phyloP scores from a whole-genome alignment of 2,329 filamentous ascomycete species.

The Exophiala lecanii-corni region DNA sequence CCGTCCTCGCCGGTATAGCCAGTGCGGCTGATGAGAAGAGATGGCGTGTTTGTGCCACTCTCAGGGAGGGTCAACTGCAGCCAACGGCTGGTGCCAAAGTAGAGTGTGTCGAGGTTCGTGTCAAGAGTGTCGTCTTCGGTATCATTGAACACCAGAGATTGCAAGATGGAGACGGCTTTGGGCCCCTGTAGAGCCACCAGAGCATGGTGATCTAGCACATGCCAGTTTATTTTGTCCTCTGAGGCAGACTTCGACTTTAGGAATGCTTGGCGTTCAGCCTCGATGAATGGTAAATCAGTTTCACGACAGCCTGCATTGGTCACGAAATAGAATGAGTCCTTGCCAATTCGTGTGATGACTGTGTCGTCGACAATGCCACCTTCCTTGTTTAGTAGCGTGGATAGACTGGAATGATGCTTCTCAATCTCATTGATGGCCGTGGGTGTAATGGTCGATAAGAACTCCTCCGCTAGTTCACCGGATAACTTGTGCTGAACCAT shows the following conservation, averaged over 20 bases:
- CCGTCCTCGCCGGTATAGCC: constrained; percentile 98
- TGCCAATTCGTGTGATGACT: constrained; percentile 74
- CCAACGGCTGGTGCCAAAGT: constrained; percentile 73
- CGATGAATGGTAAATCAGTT: constrained; percentile 78
- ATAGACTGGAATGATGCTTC: constrained; percentile 70
- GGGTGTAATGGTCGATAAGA: constrained; percentile 81
- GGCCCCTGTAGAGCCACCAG: constrained; percentile 90
- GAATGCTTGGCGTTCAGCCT: constrained; percentile 61
- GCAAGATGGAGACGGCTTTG: constrained; percentile 64
- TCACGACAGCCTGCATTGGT: constrained; percentile 90
- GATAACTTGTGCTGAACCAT: constrained; percentile 87
- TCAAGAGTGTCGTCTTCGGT: constrained; percentile 36
- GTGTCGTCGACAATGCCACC: constrained; percentile 95
- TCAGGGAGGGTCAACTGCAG: constrained; percentile 59
- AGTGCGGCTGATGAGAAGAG: constrained; percentile 74
- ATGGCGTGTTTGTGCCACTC: constrained; percentile 47
- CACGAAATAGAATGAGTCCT: constrained; percentile 81
- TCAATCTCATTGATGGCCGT: constrained; percentile 62
- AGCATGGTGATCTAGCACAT: constrained; percentile 66
- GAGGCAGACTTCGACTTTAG: constrained; percentile 45
- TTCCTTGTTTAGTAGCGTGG: constrained; percentile 74
- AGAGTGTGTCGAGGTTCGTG: constrained; percentile 60
- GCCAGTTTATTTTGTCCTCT: constrained; percentile 59
- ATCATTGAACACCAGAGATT: constrained; percentile 54
- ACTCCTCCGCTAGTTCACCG: constrained; percentile 72